Conservation (phyloP, 306 rosid species). For the Cicer bijugum region DNA sequence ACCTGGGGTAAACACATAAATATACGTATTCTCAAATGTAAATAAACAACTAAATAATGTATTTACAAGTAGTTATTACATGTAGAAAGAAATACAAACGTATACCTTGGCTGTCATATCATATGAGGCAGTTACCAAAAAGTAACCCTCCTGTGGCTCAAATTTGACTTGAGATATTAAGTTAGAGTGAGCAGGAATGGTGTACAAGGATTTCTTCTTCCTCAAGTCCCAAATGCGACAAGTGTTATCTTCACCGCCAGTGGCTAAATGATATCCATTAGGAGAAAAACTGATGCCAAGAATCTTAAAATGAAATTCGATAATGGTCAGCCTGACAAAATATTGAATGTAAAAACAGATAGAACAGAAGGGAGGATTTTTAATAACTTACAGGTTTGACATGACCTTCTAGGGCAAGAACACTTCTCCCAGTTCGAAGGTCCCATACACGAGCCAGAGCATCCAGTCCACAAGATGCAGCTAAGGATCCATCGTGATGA, state of each 20-base stretch:
- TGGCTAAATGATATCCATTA: slow-evolving; percentile 90
- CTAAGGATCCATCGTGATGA: slow-evolving; percentile 89
- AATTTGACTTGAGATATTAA: slow-evolving; percentile 88
- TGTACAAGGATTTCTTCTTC: slow-evolving; percentile 81
- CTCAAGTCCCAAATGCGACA: slow-evolving; percentile 95
- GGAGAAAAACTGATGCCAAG: slow-evolving; percentile 86
- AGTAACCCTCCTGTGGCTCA: slow-evolving; percentile 97
- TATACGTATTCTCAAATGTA: slow-evolving; percentile 40
- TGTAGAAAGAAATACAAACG: slow-evolving; percentile 32
- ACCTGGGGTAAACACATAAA: slow-evolving; percentile 57
- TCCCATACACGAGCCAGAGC: slow-evolving; percentile 94
- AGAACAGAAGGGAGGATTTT: not conserved
- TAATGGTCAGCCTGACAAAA: slow-evolving; percentile 25
- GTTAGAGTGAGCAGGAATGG: slow-evolving; percentile 93
- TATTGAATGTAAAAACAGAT: slow-evolving; percentile 8
- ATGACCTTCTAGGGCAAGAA: slow-evolving; percentile 95
- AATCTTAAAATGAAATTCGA: slow-evolving; percentile 58
- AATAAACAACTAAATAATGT: slow-evolving; percentile 29
- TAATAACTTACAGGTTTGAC: slow-evolving; percentile 76
- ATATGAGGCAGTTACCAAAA: slow-evolving; percentile 86
- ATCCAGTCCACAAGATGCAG: slow-evolving; percentile 92
- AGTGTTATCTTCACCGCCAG: slow-evolving; percentile 90
- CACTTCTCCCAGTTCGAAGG: slow-evolving; percentile 89
- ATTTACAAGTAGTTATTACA: slow-evolving; percentile 22
- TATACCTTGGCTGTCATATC: slow-evolving; percentile 94